Evolutionary conservation across 257 asterid species (phyloP).

Genomic region (Solanum chmielewskii): DNA sequence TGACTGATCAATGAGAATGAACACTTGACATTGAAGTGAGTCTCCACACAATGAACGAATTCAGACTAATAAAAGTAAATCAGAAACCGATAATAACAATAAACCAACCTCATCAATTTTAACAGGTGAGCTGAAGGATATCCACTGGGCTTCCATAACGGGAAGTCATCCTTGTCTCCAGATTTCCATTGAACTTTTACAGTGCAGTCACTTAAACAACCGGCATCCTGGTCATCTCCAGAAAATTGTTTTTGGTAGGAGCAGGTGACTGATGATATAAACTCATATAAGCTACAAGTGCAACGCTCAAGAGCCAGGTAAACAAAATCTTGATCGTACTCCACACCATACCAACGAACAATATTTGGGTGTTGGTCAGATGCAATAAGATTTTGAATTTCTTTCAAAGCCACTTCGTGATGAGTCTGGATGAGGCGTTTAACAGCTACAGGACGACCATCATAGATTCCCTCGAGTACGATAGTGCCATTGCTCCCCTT

Average conservation of each 20-base stretch:
- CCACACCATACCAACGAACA: slow-evolving; percentile 85
- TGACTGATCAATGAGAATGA: not conserved
- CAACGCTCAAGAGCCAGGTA: slow-evolving; percentile 78
- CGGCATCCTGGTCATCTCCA: slow-evolving; percentile 5
- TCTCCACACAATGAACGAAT: not conserved
- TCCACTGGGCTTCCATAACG: slow-evolving; percentile 56
- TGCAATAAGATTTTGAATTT: slow-evolving; percentile 82
- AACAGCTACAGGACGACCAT: slow-evolving; percentile 84
- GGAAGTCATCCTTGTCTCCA: slow-evolving; percentile 31
- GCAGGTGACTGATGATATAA: slow-evolving; percentile 26
- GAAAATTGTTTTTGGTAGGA: slow-evolving; percentile 15
- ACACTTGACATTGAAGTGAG: not conserved
- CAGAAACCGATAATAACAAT: not conserved
- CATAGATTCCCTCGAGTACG: slow-evolving; percentile 74
- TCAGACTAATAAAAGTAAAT: not conserved
- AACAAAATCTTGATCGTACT: slow-evolving; percentile 72
- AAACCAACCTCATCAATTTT: slow-evolving; percentile 59
- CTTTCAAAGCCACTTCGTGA: slow-evolving; percentile 74
- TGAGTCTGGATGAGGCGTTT: slow-evolving; percentile 84
- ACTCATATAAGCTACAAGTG: slow-evolving; percentile 58
- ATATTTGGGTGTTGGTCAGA: slow-evolving; percentile 89
- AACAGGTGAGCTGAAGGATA: slow-evolving; percentile 56
- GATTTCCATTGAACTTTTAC: slow-evolving; percentile 9
- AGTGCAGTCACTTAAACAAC: slow-evolving; percentile 2
- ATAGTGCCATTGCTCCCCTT: slow-evolving; percentile 91